Percentiles rank a stretch among this genome's conserved stretches.
Evolutionary conservation across 1,139 yeast genomes (phyloP).

Genomic region (Candida sojae): DNA sequence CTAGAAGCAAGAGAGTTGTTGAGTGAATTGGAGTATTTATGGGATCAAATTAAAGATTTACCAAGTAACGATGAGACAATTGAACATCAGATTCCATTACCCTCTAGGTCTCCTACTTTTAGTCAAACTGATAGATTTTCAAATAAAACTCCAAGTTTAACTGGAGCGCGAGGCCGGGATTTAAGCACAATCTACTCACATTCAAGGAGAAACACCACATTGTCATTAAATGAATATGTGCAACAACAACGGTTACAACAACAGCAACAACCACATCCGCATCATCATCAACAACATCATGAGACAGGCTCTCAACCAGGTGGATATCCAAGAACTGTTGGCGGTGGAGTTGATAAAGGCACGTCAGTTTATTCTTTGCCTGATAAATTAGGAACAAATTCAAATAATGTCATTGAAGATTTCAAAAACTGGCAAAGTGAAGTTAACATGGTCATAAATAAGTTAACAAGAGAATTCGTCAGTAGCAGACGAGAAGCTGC

Average conservation of each 20-base stretch:
- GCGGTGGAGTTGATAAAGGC: conserved; percentile 16
- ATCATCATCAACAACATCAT: conserved; percentile 4
- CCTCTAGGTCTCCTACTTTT: conserved; percentile 41
- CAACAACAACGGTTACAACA: conserved; percentile 35
- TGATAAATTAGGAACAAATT: conserved; percentile 7
- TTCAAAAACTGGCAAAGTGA: conserved; percentile 49
- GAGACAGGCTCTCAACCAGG: conserved; percentile 13
- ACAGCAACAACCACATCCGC: conserved; percentile 12
- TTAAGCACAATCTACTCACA: conserved; percentile 49
- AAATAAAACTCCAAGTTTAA: conserved; percentile 31
- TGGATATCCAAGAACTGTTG: conserved; percentile 7
- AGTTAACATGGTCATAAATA: conserved; percentile 41
- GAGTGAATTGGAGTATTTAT: conserved; percentile 65
- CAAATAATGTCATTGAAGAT: conserved; percentile 28
- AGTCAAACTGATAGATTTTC: conserved; percentile 43
- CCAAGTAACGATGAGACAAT: conserved; percentile 30
- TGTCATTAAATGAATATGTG: conserved; percentile 40
- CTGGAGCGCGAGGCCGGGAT: conserved; percentile 27
- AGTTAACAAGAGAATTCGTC: conserved; percentile 39
- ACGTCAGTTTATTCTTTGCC: conserved; percentile 31
- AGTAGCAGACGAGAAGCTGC: conserved; percentile 15
- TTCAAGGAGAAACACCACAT: conserved; percentile 42
- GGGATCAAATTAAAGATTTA: conserved; percentile 73
- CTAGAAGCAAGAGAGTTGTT: conserved; percentile 67
- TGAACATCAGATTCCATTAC: conserved; percentile 27